Evolutionary conservation across 192 early-diverging fungal genomes (phyloP).

Genomic region (Coemansia sp.): DNA sequence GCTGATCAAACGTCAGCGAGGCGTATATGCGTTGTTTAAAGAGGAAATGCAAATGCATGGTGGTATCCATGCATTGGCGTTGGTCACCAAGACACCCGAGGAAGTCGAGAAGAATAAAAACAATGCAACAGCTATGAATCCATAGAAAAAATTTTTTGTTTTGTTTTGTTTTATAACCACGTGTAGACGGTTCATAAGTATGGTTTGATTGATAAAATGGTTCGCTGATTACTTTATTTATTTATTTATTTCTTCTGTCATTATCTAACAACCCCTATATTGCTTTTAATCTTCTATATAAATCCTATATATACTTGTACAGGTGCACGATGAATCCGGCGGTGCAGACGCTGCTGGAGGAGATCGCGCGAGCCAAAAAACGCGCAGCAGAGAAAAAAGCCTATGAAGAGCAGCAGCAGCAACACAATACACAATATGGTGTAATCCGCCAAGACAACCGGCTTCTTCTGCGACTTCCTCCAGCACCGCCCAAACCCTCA

Average conservation of each 20-base stretch:
- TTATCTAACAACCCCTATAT: no score
- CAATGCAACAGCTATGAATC: no score
- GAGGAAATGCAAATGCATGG: slow-evolving; percentile 70
- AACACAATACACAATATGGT: slow-evolving; percentile 11
- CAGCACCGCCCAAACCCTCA: slow-evolving; percentile 23
- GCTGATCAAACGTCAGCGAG: slow-evolving; percentile 66
- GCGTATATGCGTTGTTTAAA: slow-evolving; percentile 68
- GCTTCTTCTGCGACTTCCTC: slow-evolving; percentile 31
- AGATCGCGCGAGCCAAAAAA: slow-evolving; percentile 37
- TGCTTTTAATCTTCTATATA: no score
- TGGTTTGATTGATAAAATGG: background rate
- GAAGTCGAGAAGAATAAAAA: slow-evolving; percentile 52
- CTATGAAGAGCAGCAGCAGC: background rate
- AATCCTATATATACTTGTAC: no score
- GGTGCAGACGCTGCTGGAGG: slow-evolving; percentile 27
- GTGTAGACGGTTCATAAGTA: no score
- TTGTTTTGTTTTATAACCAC: background rate
- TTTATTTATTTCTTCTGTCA: background rate
- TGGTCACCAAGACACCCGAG: slow-evolving; percentile 75
- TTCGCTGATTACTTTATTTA: background rate
- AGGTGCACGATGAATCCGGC: slow-evolving; percentile 22
- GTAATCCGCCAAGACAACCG: slow-evolving; percentile 6
- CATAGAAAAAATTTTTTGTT: background rate
- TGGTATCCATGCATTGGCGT: slow-evolving; percentile 76
- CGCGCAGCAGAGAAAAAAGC: slow-evolving; percentile 24